Evolutionary conservation across 1,284 basidiomycete genomes (phyloP).

Genomic region (Malassezia sp.): DNA sequence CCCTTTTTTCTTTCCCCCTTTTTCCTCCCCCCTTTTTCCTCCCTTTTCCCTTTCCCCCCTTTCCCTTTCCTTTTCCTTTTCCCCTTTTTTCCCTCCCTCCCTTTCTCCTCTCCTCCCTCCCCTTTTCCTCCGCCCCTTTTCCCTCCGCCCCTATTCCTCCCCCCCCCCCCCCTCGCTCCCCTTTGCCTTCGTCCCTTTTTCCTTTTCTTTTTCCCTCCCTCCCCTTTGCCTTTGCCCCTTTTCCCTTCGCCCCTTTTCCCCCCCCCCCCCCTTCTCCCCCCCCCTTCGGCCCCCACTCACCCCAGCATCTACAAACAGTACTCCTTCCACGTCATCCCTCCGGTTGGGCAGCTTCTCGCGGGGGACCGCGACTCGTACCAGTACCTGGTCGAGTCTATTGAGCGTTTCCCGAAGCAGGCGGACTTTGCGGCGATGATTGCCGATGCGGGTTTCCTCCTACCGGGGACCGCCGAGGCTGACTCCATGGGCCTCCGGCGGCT

Average conservation of each 20-base stretch:
- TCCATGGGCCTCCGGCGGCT: constrained; percentile 29
- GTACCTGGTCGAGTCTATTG: constrained; percentile 94
- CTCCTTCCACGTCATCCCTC: constrained; percentile 89
- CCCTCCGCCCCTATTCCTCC: too few species aligned
- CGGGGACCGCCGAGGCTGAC: constrained; percentile 31
- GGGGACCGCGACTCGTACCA: constrained; percentile 82
- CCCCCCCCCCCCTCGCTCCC: too few species aligned
- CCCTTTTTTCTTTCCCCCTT: too few species aligned
- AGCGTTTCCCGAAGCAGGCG: constrained; percentile 77
- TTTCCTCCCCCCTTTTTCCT: too few species aligned
- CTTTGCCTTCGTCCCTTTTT: too few species aligned
- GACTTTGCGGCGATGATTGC: constrained; percentile 73
- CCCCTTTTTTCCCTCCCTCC: too few species aligned
- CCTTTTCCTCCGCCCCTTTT: too few species aligned
- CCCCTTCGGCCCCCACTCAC: not conserved
- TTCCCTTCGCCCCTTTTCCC: not conserved
- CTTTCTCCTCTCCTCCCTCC: too few species aligned
- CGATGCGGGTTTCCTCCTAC: constrained; percentile 48
- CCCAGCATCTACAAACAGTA: constrained; percentile 84
- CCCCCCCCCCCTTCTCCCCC: not conserved
- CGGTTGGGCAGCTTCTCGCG: constrained; percentile 87
- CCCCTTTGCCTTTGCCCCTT: constrained; percentile 19
- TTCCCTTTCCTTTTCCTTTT: too few species aligned
- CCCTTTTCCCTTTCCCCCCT: too few species aligned
- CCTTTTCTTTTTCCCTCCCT: not conserved